phyloP scores from a whole-genome alignment of 352 stramenopile genomes.

The Phytophthora sojae region DNA sequence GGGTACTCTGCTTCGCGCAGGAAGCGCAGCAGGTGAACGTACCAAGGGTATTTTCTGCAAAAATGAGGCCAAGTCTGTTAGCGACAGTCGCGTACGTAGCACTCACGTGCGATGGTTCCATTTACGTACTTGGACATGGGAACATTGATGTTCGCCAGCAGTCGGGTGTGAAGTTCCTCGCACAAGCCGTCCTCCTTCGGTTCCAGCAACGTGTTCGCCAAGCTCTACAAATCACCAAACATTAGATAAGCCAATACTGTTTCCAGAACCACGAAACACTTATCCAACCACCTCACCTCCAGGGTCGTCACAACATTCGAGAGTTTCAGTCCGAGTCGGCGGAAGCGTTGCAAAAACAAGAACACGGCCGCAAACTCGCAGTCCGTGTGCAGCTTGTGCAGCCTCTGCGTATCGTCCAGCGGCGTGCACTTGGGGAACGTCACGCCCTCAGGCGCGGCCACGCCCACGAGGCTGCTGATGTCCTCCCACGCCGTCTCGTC shows the following conservation, averaged over 20 bases:
- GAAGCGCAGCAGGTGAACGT: constrained; percentile 55
- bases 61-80: neutral
- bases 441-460: constrained; percentile 21
- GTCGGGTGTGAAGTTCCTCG: constrained; percentile 53
- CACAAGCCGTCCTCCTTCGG: constrained; percentile 45
- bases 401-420: constrained; percentile 36
- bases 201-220: constrained; percentile 47
- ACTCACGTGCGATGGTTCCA: neutral
- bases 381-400: constrained; percentile 49
- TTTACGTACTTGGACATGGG: constrained; percentile 54
- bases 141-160: constrained; percentile 59
- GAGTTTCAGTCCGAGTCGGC: constrained; percentile 62
- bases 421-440: constrained; percentile 49
- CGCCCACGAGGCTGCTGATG: constrained; percentile 26
- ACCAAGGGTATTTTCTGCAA: constrained; percentile 55
- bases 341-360: constrained; percentile 75
- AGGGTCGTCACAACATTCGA: constrained; percentile 53
- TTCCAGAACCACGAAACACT: neutral
- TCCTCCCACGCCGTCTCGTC: constrained; percentile 43
- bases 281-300: constrained; percentile 34
- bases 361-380: constrained; percentile 69
- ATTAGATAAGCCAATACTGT: neutral
- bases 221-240: constrained; percentile 19
- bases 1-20: constrained; percentile 46
- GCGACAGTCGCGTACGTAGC: neutral